These are phyloP conservation scores for Kluyveromyces sp. DNA, from an alignment of 1,139 yeast genomes.

Conservation along the genomic window DNA sequence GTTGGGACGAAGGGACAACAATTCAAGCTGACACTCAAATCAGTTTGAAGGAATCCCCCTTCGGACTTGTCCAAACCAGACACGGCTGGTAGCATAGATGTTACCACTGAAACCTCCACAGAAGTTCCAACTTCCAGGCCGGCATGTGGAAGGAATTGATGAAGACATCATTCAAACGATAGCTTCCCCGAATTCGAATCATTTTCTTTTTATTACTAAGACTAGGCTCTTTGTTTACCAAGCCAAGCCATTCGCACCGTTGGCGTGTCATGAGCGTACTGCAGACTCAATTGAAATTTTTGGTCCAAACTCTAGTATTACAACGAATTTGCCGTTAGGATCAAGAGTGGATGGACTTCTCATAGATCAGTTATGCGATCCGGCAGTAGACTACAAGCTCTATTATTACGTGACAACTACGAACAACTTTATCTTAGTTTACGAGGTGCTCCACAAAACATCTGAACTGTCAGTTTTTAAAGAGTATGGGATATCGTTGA, in stretches of 20 bases:
- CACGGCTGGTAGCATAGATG: constrained; percentile 3
- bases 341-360: constrained; percentile 20
- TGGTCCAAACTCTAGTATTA: constrained; percentile 34
- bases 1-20: background rate
- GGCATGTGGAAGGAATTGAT: constrained; percentile 9
- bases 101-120: constrained; percentile 12
- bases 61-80: background rate
- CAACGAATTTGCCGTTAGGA: constrained; percentile 16
- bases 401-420: constrained; percentile 27
- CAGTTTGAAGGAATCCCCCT: background rate
- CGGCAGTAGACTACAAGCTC: background rate
- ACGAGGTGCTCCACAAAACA: constrained; percentile 24
- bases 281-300: constrained; percentile 33
- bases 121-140: constrained; percentile 8
- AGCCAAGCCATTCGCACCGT: constrained; percentile 35
- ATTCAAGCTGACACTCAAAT: background rate
- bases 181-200: constrained; percentile 21
- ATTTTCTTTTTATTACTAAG: constrained; percentile 23
- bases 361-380: constrained; percentile 8
- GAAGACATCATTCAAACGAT: constrained; percentile 18
- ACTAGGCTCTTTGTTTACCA: constrained; percentile 28
- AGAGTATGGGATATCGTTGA: constrained; percentile 27
- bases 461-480: constrained; percentile 20
- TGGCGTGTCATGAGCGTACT: constrained; percentile 38
- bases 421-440: constrained; percentile 26